These are phyloP conservation scores for Psidium friedrichsthalianum DNA, from an alignment of 345 rosid species.

Conservation along the genomic window DNA sequence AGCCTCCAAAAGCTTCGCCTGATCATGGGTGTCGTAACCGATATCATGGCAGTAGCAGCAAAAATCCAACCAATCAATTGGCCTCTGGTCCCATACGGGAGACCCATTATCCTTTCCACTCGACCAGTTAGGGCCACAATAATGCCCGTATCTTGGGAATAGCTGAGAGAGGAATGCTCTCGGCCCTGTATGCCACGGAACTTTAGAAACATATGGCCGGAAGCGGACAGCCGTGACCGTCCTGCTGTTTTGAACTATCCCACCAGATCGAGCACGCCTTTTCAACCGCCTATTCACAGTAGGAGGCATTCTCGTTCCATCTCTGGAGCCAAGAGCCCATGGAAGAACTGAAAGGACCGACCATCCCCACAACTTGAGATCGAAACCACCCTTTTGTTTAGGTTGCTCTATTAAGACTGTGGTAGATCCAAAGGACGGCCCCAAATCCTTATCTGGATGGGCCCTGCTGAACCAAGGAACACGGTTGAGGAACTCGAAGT, in stretches of 20 bases:
- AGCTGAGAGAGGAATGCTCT: constrained; percentile 85
- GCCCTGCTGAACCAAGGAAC: constrained; percentile 24
- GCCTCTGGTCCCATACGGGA: constrained; percentile 79
- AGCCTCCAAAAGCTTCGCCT: constrained; percentile 70
- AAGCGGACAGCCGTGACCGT: constrained; percentile 38
- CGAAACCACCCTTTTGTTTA: constrained; percentile 18
- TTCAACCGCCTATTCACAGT: constrained; percentile 56
- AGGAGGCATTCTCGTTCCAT: constrained; percentile 29
- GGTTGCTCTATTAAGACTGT: constrained; percentile 19
- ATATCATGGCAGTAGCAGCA: constrained; percentile 98
- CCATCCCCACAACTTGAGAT: constrained; percentile 49
- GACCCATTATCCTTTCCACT: constrained; percentile 91
- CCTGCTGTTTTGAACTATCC: constrained; percentile 4
- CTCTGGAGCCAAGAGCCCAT: constrained; percentile 22
- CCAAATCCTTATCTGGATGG: constrained; percentile 20
- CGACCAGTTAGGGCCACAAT: constrained; percentile 98
- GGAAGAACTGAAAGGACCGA: constrained; percentile 51
- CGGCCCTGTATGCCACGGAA: constrained; percentile 93
- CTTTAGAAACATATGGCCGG: constrained; percentile 85
- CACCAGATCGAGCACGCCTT: constrained; percentile 26
- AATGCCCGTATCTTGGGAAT: constrained; percentile 90
- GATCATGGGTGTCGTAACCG: constrained; percentile 88
- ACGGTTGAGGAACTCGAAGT: constrained; percentile 25
- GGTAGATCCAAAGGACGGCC: constrained; percentile 21
- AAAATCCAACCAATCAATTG: constrained; percentile 92